Evolutionary conservation across 352 stramenopile genomes (phyloP).

Genomic region (Peronospora belbahrii): DNA sequence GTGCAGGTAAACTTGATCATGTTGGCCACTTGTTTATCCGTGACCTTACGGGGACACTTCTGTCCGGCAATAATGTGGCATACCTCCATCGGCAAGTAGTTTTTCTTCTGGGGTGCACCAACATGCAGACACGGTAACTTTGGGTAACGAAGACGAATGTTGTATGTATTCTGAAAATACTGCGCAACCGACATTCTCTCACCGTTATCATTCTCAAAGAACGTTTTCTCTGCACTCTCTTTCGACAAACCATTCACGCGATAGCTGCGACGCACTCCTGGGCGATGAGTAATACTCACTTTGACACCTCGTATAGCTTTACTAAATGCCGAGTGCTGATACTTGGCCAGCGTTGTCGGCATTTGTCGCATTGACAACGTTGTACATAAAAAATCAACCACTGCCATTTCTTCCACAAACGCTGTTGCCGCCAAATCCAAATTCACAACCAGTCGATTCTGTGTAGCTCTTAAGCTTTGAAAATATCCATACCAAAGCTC

Average conservation of each 20-base stretch:
- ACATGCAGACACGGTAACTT: constrained; percentile 74
- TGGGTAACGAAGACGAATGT: constrained; percentile 52
- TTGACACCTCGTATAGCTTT: constrained; percentile 63
- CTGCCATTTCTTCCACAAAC: constrained; percentile 57
- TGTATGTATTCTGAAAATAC: constrained; percentile 56
- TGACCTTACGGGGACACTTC: constrained; percentile 68
- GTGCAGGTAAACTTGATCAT: constrained; percentile 73
- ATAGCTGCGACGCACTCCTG: constrained; percentile 45
- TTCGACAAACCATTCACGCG: constrained; percentile 59
- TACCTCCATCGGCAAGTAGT: constrained; percentile 79
- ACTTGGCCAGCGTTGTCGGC: constrained; percentile 26
- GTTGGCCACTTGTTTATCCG: constrained; percentile 71
- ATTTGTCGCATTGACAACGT: constrained; percentile 21
- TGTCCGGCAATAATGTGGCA: constrained; percentile 66
- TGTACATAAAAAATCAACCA: constrained; percentile 41
- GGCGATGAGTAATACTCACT: constrained; percentile 55
- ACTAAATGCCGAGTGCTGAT: constrained; percentile 38
- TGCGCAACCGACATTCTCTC: constrained; percentile 37
- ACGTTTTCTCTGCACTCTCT: constrained; percentile 36
- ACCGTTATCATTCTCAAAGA: constrained; percentile 53
- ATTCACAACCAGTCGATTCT: constrained; percentile 61
- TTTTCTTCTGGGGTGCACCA: constrained; percentile 61
- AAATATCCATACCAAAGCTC: constrained; percentile 72
- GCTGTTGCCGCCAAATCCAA: constrained; percentile 63
- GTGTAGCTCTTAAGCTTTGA: constrained; percentile 58